Evolutionary conservation across 2,329 filamentous ascomycete genomes (phyloP).

Genomic region (Venturia nashicola): DNA sequence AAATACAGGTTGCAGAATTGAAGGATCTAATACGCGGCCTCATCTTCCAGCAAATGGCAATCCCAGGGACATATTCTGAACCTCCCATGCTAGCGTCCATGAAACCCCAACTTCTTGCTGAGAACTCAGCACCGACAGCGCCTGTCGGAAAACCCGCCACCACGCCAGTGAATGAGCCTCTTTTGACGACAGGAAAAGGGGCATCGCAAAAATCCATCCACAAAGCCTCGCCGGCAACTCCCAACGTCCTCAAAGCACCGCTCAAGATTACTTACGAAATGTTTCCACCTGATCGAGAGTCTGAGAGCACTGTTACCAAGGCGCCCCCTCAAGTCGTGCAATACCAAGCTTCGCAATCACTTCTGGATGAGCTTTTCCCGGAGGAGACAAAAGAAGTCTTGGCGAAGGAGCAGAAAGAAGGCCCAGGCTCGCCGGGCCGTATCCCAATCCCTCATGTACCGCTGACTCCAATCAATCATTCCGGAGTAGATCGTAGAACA

Average conservation of each 20-base stretch:
- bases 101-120: not conserved
- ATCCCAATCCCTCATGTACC: conserved; percentile 1
- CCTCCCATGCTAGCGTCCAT: not conserved
- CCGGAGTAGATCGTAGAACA: not conserved
- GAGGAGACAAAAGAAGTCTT: conserved; percentile 18
- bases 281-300: not conserved
- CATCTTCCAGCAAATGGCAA: not conserved
- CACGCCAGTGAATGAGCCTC: not conserved
- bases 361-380: conserved; percentile 37
- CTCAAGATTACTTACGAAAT: not conserved
- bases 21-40: not conserved
- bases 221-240: too few relatives aligned
- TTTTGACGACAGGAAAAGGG: not conserved
- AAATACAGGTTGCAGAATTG: not conserved
- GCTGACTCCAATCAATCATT: not conserved
- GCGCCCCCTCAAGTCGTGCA: not conserved
- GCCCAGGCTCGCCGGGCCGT: not conserved
- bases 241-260: not conserved
- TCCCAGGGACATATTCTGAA: not conserved
- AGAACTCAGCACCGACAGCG: not conserved
- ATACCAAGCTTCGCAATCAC: not conserved
- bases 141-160: not conserved
- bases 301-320: not conserved
- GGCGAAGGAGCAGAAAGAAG: not conserved
- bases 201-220: not conserved